These are phyloP conservation scores for Pseudogymnoascus sp. DNA, from an alignment of 2,329 filamentous ascomycete species.

Conservation along the genomic window DNA sequence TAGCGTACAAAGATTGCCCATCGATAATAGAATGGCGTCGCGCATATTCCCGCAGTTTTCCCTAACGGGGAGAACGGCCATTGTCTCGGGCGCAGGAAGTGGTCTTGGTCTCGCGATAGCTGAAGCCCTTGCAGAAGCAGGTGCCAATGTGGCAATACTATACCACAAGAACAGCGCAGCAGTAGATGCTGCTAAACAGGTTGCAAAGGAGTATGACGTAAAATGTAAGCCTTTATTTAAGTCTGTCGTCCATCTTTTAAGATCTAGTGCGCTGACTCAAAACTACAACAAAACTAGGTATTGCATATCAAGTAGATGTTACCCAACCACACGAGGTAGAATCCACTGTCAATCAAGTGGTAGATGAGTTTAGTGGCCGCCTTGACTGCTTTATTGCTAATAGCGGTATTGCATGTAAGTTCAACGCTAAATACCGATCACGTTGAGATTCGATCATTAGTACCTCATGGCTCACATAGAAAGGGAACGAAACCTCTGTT, in stretches of 20 bases:
- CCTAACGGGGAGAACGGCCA: slow-evolving; percentile 34
- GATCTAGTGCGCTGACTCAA: not conserved
- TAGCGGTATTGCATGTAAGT: slow-evolving; percentile 51
- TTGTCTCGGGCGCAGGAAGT: slow-evolving; percentile 35
- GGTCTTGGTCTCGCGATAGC: slow-evolving; percentile 36
- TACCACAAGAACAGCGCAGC: not conserved
- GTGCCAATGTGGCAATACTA: slow-evolving; percentile 31
- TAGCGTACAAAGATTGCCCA: too few species aligned
- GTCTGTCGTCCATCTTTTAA: slow-evolving; percentile 15
- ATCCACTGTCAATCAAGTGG: slow-evolving; percentile 46
- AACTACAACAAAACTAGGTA: not conserved
- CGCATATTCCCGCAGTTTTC: slow-evolving; percentile 26
- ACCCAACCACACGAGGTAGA: not conserved
- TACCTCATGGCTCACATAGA: too few species aligned
- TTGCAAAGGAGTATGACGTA: not conserved
- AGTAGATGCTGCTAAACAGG: too few species aligned
- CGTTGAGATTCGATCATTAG: too few species aligned
- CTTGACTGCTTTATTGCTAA: slow-evolving; percentile 62
- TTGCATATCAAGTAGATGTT: not conserved
- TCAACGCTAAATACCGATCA: too few species aligned
- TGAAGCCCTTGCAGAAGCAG: slow-evolving; percentile 33
- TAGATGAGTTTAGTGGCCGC: slow-evolving; percentile 58
- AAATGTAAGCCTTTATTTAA: not conserved
- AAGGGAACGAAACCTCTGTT: slow-evolving; percentile 35
- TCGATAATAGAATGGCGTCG: too few species aligned